Evolutionary conservation across 352 stramenopile species (phyloP), one percentile per base, ranked within the genome.

Genomic region (Phytophthora sojae): DNA sequence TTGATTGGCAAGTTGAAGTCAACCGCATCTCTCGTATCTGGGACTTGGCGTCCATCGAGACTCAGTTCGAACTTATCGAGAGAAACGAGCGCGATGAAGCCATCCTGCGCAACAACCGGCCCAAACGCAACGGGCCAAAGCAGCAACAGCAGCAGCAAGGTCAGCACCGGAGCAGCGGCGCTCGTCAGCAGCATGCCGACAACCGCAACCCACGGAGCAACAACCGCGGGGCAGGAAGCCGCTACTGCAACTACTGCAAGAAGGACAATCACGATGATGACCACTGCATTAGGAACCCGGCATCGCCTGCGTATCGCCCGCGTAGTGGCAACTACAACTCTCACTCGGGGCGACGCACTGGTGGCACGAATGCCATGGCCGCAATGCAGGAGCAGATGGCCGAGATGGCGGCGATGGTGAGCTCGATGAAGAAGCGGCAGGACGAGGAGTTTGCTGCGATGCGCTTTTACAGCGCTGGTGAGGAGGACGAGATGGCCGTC

Each of bases 1-100:
- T 53, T 5, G 26, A 62, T 21, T 62, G 56, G 56, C 57, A 55
- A n/a, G 25, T 63, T 25, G 25, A 55, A 29, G 23, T 63, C 2
- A 42, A 63, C 17, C 42, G 57, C 23, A 61, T 61, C 4, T 61
- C 55, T 6, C 19, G 21, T 7, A 59, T 26, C 6, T 59, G 37
- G 37, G 37, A 45, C 37, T 45, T 45, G 37, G 37, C 9, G 37
- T 45, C 37, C 37, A 45, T 45, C 37, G 37, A 45, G 37, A 45
- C 37, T 19, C 37, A 45, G 19, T 45, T 45, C 37, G 37, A 45
- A 45, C 37, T 45, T 45, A 45, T 45, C 37, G 37, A 45, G 37
- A 45, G 37, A 19, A 45, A 45, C 37, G 37, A 45, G 37, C 37
- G 37, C 9, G 37, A 45, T 45, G 37, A 45, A 45, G 37, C 37